Conservation (phyloP, 2,329 filamentous ascomycete genomes). For the Penicillium sp. region DNA sequence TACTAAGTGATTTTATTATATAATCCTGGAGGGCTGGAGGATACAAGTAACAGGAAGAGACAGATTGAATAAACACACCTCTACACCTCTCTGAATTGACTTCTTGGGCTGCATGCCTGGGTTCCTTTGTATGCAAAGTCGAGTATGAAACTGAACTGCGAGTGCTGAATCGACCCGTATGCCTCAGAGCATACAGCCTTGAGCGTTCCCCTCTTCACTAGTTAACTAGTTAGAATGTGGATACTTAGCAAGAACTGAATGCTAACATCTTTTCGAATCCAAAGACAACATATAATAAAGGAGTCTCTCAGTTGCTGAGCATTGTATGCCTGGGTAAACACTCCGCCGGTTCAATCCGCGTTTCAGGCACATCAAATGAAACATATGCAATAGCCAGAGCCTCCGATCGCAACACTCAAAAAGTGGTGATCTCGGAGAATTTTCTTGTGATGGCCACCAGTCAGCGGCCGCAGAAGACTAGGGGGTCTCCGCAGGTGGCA, state of each 20-base stretch:
- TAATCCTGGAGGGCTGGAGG: too few relatives aligned
- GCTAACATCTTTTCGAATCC: neutral
- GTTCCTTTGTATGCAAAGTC: too few relatives aligned
- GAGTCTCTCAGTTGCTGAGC: neutral
- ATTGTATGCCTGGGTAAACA: neutral
- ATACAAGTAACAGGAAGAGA: too few relatives aligned
- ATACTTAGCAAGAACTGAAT: neutral
- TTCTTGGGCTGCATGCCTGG: too few relatives aligned
- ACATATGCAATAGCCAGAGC: neutral
- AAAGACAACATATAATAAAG: neutral
- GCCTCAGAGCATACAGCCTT: too few relatives aligned
- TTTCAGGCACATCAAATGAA: neutral
- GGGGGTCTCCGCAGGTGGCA: neutral
- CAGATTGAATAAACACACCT: too few relatives aligned
- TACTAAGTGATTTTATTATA: too few relatives aligned
- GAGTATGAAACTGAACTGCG: too few relatives aligned
- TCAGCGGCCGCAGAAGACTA: neutral
- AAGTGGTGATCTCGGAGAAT: slow-evolving; percentile 20
- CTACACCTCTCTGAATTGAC: too few relatives aligned
- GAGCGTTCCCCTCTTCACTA: too few relatives aligned
- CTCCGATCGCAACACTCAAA: neutral
- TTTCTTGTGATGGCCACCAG: slow-evolving; percentile 5
- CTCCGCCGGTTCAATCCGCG: neutral
- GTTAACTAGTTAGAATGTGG: too few relatives aligned
- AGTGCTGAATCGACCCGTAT: too few relatives aligned